Percentiles rank a stretch among this genome's conserved stretches.
Conservation (phyloP, 495 filamentous ascomycete species). For the Aspergillus affinis region DNA sequence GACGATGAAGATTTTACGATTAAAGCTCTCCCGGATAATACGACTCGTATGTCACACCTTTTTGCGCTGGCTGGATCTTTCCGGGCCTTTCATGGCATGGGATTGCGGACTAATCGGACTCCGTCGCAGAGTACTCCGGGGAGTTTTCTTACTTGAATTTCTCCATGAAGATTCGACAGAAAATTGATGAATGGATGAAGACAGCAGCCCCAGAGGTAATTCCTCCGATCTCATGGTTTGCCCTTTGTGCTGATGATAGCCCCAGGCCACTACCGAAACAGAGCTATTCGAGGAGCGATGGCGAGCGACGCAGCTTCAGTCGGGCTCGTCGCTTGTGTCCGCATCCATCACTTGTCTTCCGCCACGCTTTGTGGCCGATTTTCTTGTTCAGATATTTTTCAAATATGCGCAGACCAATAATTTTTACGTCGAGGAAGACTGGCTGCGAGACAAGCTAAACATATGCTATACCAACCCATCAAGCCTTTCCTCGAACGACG, state of each 20-base stretch:
- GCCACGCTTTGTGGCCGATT: constrained; percentile 51
- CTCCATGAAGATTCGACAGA: constrained; percentile 49
- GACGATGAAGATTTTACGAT: constrained; percentile 49
- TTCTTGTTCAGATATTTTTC: constrained; percentile 52
- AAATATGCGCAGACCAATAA: constrained; percentile 55
- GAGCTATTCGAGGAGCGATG: constrained; percentile 50
- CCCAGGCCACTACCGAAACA: constrained; percentile 40
- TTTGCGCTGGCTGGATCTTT: neutral
- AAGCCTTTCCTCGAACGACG: constrained; percentile 46
- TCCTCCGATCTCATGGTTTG: neutral
- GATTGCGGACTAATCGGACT: neutral
- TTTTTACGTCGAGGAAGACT: constrained; percentile 52
- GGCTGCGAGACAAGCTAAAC: constrained; percentile 45
- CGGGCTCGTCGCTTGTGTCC: constrained; percentile 39
- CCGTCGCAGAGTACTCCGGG: constrained; percentile 47
- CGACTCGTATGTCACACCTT: constrained; percentile 38
- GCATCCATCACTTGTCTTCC: constrained; percentile 47
- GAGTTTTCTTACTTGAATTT: constrained; percentile 55
- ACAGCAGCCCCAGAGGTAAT: constrained; percentile 43
- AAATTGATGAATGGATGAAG: constrained; percentile 52
- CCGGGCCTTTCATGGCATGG: neutral
- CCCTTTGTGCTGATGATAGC: constrained; percentile 15
- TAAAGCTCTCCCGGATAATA: constrained; percentile 48
- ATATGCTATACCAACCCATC: constrained; percentile 45
- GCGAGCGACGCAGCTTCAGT: constrained; percentile 50